Conservation (phyloP, 2,329 filamentous ascomycete species). For the Colletotrichum sp. region DNA sequence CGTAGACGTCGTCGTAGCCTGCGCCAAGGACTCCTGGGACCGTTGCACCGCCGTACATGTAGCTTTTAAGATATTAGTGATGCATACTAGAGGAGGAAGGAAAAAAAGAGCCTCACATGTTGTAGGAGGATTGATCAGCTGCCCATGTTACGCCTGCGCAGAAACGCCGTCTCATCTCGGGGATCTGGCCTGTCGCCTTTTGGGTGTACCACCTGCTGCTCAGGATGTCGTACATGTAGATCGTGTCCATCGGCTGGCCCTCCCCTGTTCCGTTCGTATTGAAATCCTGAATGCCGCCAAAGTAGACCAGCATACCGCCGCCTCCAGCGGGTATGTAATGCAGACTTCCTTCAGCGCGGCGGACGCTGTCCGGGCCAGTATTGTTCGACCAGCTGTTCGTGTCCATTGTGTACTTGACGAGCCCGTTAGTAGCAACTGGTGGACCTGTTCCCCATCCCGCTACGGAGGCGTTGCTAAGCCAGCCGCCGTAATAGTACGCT, state of each 20-base stretch:
- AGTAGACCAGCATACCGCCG: conserved; percentile 63
- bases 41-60: conserved; percentile 63
- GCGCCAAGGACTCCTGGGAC: conserved; percentile 43
- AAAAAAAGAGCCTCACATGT: conserved; percentile 55
- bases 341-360: conserved; percentile 64
- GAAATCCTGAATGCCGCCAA: conserved; percentile 60
- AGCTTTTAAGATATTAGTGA: conserved; percentile 40
- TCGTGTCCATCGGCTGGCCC: conserved; percentile 50
- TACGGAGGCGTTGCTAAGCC: conserved; percentile 58
- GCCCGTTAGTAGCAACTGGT: conserved; percentile 50
- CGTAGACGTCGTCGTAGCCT: conserved; percentile 66
- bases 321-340: conserved; percentile 65
- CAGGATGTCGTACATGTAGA: conserved; percentile 65
- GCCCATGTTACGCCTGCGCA: conserved; percentile 66
- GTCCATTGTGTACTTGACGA: conserved; percentile 63
- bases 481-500: conserved; percentile 68
- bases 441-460: conserved; percentile 51
- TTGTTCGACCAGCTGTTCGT: conserved; percentile 54
- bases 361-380: conserved; percentile 55
- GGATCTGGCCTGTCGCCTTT: conserved; percentile 56
- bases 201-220: conserved; percentile 66
- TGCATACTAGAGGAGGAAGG: neutral
- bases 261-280: conserved; percentile 50
- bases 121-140: conserved; percentile 64
- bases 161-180: conserved; percentile 58